These are phyloP conservation scores for Tricholoma hemisulphureum DNA, from an alignment of 768 basidiomycete species.

Conservation along the genomic window DNA sequence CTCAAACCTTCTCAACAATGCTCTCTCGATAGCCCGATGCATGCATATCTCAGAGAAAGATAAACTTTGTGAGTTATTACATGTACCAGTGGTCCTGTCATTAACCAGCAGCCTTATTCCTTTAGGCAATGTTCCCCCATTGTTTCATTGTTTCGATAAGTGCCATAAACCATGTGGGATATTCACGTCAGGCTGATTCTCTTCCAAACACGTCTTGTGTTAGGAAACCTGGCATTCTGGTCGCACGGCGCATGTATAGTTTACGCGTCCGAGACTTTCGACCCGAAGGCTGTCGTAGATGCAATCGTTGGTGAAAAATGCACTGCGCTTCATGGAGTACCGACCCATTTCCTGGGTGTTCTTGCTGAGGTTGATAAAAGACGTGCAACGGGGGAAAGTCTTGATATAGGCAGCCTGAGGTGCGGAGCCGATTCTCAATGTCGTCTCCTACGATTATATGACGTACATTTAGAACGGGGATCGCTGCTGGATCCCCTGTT, in stretches of 20 bases:
- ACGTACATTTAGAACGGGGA: conserved; percentile 59
- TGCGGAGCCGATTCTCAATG: conserved; percentile 24
- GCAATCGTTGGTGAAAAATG: conserved; percentile 67
- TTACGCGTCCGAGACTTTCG: conserved; percentile 66
- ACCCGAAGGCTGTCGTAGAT: conserved; percentile 67
- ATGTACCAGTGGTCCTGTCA: neutral
- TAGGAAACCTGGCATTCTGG: conserved; percentile 82
- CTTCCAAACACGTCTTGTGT: conserved; percentile 58
- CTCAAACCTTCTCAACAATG: conserved; percentile 77
- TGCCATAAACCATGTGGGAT: conserved; percentile 24
- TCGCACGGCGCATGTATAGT: conserved; percentile 70
- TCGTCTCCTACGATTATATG: neutral
- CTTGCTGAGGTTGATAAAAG: conserved; percentile 64
- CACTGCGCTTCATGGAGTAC: conserved; percentile 81
- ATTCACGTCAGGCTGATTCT: conserved; percentile 4
- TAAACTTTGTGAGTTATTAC: conserved; percentile 54
- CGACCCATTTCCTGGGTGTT: conserved; percentile 80
- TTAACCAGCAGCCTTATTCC: neutral
- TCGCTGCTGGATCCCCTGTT: conserved; percentile 76
- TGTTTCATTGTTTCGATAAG: conserved; percentile 92
- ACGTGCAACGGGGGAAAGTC: conserved; percentile 38
- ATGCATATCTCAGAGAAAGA: conserved; percentile 70
- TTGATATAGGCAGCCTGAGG: conserved; percentile 58
- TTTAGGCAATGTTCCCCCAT: conserved; percentile 76
- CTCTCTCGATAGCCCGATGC: conserved; percentile 61